These are phyloP conservation scores for Cadophora malorum DNA, from an alignment of 2,329 filamentous ascomycete genomes.

Conservation along the genomic window DNA sequence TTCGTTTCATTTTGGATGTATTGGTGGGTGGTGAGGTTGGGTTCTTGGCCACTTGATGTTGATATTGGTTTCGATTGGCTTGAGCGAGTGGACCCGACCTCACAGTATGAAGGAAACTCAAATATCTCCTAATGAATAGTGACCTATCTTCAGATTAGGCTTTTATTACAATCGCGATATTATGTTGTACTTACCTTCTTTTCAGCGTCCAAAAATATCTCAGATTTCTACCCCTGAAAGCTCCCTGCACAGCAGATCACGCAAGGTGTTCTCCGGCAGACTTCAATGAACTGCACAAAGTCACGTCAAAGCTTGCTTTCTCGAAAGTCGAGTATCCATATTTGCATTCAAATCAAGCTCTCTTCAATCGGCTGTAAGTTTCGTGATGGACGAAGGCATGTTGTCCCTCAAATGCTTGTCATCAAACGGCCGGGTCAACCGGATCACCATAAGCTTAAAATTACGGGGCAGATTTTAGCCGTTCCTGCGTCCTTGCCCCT, in stretches of 20 bases:
- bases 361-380: background rate
- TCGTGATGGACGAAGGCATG: background rate
- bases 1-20: conserved; percentile 19
- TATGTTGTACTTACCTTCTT: background rate
- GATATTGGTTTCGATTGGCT: background rate
- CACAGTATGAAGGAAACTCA: background rate
- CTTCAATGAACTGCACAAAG: background rate
- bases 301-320: background rate
- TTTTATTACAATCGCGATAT: background rate
- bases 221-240: background rate
- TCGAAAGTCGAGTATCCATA: background rate
- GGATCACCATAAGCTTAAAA: conserved; percentile 4
- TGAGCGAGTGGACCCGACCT: background rate
- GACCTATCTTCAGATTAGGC: background rate
- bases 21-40: background rate
- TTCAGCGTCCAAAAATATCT: background rate
- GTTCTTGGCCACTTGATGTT: background rate
- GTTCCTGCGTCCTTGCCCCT: conserved; percentile 4
- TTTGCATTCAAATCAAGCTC: background rate
- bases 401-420: background rate
- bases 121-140: background rate
- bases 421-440: conserved; percentile 2
- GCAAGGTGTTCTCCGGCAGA: background rate
- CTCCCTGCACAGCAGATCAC: background rate
- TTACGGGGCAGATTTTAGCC: conserved; percentile 4